A percentile compares a stretch with the other conserved stretches of the same genome.
Evolutionary conservation across 306 rosid genomes (phyloP).

Genomic region (Medicago arabica): DNA sequence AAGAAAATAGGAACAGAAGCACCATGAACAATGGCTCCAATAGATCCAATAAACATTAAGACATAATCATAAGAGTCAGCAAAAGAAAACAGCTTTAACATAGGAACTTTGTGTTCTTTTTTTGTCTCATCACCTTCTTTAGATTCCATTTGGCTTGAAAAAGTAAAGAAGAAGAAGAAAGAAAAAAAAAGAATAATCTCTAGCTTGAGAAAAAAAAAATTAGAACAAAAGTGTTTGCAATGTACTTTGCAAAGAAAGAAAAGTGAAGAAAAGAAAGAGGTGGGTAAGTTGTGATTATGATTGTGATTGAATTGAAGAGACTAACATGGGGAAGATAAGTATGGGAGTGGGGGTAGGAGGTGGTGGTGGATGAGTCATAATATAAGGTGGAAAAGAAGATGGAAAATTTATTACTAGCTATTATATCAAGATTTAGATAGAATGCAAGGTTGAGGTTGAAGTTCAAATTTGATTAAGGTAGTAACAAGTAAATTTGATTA

Average conservation of each 20-base stretch:
- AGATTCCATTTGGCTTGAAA: slow-evolving; percentile 36
- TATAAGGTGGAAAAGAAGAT: slow-evolving; percentile 48
- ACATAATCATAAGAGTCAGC: slow-evolving; percentile 81
- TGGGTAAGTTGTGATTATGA: slow-evolving; percentile 41
- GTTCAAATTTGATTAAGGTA: slow-evolving; percentile 18
- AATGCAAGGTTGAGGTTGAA: slow-evolving; percentile 25
- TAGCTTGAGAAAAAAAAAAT: neutral
- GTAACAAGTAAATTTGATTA: neutral
- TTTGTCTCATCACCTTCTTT: slow-evolving; percentile 36
- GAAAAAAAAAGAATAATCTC: neutral
- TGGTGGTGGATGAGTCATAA: slow-evolving; percentile 54
- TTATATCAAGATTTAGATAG: neutral
- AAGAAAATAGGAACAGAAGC: slow-evolving; percentile 97
- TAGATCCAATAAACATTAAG: slow-evolving; percentile 72
- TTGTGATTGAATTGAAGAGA: slow-evolving; percentile 43
- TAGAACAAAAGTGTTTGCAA: slow-evolving; percentile 8
- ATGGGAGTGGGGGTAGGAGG: slow-evolving; percentile 41
- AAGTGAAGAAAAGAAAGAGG: neutral
- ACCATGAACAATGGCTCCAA: slow-evolving; percentile 93
- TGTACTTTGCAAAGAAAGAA: slow-evolving; percentile 21
- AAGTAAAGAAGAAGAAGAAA: neutral
- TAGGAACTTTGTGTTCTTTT: slow-evolving; percentile 59
- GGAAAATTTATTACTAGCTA: slow-evolving; percentile 46
- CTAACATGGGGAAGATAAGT: slow-evolving; percentile 29
- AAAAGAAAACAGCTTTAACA: slow-evolving; percentile 71